Base-by-base conservation (phyloP, 768 basidiomycete genomes). In the Glaciozyma antarctica region DNA sequence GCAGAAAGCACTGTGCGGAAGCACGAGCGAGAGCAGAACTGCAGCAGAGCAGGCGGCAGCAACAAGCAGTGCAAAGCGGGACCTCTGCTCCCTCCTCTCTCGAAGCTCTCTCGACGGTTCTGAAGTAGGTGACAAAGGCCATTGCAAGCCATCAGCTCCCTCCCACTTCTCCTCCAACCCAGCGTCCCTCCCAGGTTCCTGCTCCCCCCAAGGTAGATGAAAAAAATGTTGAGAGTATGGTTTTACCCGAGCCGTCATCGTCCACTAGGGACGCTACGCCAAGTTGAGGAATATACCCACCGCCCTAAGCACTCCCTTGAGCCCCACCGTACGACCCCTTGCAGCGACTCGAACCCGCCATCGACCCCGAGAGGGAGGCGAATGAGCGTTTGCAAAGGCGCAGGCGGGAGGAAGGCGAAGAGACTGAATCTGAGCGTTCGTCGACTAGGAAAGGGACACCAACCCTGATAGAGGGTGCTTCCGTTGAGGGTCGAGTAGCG, bases 221-320 rank as follows among this genome's bases (percentile, higher is more conserved):
- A 59, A 26, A 32, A 22, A 24, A 60, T 60, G 55, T 56, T 34
- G 32, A 21, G 16, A 56, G 55, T 30, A 24, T 56, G 55, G 55
- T 56, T 56, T 52, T 56, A 43, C n/a, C n/a, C 55, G n/a, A 56
- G 22, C n/a, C 55, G 41, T 32, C 55, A 56, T 56, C 22, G 55
- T 32, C 55, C 55, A 34, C 32, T 56, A 56, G 55, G 55, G 38
- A 32, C 55, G 26, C n/a, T 30, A 21, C 15, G 32, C 55, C 55
- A 56, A 56, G n/a, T 30, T 24, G 32, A 56, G 55, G 55, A 56
- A 56, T 56, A 56, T 24, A 30, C 55, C 55, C 13, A n/a, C 49
- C 49, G 26, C 49, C 49, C 49, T 6, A 24, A 2, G 13, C 24
- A 26, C 49, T n/a, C 49, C 49, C 22, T 24, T 51, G 49, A 51